Evolutionary conservation across 2,329 filamentous ascomycete species (phyloP), one percentile per base, ranked within the genome.

Genomic region (Ophiocordyceps camponoti-floridani): DNA sequence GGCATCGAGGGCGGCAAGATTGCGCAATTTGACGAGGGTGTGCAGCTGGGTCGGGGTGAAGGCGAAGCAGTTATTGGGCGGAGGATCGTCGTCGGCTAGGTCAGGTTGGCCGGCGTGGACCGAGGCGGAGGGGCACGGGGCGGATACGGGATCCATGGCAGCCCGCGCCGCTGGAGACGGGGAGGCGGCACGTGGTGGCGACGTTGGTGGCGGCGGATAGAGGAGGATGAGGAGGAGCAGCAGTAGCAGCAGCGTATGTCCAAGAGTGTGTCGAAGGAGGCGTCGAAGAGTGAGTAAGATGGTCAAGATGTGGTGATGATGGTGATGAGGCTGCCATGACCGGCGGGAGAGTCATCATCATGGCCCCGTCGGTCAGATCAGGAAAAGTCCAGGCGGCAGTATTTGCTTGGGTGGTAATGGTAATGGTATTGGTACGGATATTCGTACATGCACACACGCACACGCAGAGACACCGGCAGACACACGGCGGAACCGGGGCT

Each of bases 21-120:
- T 70, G 44, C 70, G 69, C 23, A 68, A 63, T n/a, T 66, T 69
- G 28, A 73, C 53, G 30, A 76, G 63, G 46, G 69, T 72, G 53
- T 69, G 69, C 3, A 76, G 58, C 46, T 75, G 71, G 4, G 64
- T 63, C 2, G 72, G 68, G 0, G 67, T 65, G 47, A 75, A 76
- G 12, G 69, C 72, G 47, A 76, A 76, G 7, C 61, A 64, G 51
- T 69, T 72, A 45, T 51, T 50, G 11, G 54, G 48, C 16, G 54
- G 44, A 30, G 54, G 56, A 5, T 49, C 43, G 26, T 58, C 52
- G 18, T 56, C 49, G 43, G 47, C 49, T 38, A 62, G 47, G 45
- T 60, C 56, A 38, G 45, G 49, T 40, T 7, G 48, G 44, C 13
- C 45, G 31, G 33, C 47, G 26, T 27, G 43, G 44, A 33, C 42